phyloP scores from a whole-genome alignment of 2,329 filamentous ascomycete genomes.

The Bretziella fagacearum region DNA sequence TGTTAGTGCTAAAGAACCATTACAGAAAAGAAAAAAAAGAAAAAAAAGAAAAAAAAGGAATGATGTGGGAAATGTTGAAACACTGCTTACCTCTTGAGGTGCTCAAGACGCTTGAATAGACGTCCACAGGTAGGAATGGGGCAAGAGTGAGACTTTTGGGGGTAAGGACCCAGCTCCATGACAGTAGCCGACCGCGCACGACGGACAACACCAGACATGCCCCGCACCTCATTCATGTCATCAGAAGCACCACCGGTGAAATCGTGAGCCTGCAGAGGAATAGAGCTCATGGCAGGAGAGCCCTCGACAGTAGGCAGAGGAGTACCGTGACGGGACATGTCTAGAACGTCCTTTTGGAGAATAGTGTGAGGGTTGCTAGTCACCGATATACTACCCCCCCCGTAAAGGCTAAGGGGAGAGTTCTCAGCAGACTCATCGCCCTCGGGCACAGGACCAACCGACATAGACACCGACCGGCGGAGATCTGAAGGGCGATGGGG shows the following conservation, averaged over 20 bases:
- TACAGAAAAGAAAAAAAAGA: slow-evolving; percentile 25
- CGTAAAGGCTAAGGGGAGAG: slow-evolving; percentile 62
- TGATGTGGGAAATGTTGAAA: too few relatives aligned
- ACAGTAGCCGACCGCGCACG: slow-evolving; percentile 86
- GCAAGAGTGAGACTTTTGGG: slow-evolving; percentile 95
- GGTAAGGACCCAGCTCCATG: slow-evolving; percentile 92
- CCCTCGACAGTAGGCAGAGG: slow-evolving; percentile 72
- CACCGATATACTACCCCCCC: slow-evolving; percentile 48
- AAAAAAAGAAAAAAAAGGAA: too few relatives aligned
- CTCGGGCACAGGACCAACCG: slow-evolving; percentile 59
- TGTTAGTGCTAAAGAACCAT: slow-evolving; percentile 15
- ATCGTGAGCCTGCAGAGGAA: slow-evolving; percentile 55
- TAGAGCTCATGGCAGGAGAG: slow-evolving; percentile 55
- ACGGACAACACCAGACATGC: slow-evolving; percentile 66
- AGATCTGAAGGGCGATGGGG: slow-evolving; percentile 72
- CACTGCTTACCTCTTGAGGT: slow-evolving; percentile 81
- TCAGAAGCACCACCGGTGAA: slow-evolving; percentile 46
- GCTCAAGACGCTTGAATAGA: slow-evolving; percentile 96
- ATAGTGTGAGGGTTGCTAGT: slow-evolving; percentile 20
- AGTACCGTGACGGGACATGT: slow-evolving; percentile 81
- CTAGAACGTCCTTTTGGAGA: slow-evolving; percentile 47
- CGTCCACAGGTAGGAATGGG: slow-evolving; percentile 96
- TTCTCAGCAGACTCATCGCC: slow-evolving; percentile 62
- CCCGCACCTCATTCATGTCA: slow-evolving; percentile 43
- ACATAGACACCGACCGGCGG: slow-evolving; percentile 74